These are phyloP conservation scores for Nannizzia gypsea DNA, from an alignment of 2,329 filamentous ascomycete genomes.

Conservation along the genomic window DNA sequence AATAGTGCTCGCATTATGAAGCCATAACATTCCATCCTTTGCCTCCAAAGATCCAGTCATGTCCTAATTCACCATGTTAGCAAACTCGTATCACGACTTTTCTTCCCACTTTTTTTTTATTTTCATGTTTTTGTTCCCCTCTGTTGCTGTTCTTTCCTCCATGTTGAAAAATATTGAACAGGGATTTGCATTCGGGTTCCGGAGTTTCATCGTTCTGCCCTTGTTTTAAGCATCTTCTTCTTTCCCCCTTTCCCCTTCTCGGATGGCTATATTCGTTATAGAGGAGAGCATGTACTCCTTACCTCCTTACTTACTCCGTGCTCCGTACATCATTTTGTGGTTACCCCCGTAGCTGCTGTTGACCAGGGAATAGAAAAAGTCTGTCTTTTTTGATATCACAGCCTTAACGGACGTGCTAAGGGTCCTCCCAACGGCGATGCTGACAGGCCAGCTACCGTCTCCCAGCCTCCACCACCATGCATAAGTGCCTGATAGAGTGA, in stretches of 20 bases:
- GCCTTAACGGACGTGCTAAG: not conserved
- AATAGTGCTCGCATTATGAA: not conserved
- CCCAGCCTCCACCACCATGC: not conserved
- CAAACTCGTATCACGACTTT: not conserved
- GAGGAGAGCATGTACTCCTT: too few species aligned
- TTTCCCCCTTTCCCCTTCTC: not conserved
- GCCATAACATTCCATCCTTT: not conserved
- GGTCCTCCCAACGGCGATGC: not conserved
- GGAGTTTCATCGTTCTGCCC: not conserved
- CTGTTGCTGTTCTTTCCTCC: not conserved
- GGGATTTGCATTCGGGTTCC: not conserved
- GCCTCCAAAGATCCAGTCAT: not conserved
- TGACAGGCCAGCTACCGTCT: not conserved
- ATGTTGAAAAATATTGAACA: not conserved
- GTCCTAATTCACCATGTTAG: not conserved
- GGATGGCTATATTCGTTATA: too few species aligned
- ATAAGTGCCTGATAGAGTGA: constrained; percentile 3
- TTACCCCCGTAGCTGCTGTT: too few species aligned
- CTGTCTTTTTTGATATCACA: not conserved
- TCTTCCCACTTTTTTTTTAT: not conserved
- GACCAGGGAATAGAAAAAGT: not conserved
- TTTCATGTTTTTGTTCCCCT: not conserved
- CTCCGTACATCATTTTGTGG: too few species aligned
- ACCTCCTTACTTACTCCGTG: too few species aligned
- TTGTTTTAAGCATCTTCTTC: not conserved